These are phyloP conservation scores for Tephrocybe sp. DNA, from an alignment of 768 basidiomycete genomes.

Conservation along the genomic window DNA sequence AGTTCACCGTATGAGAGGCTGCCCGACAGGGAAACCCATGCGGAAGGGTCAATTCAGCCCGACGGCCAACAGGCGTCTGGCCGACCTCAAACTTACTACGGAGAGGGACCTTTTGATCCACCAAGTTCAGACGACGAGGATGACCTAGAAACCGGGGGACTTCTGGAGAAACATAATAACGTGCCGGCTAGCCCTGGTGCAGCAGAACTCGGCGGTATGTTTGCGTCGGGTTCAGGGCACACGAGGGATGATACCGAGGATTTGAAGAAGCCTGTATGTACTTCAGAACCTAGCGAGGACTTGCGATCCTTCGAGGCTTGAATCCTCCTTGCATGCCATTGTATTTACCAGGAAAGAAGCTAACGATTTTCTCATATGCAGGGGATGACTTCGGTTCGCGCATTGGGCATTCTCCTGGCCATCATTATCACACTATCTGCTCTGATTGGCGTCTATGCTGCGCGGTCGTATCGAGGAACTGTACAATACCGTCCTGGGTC, in stretches of 20 bases:
- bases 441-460: slow-evolving; percentile 76
- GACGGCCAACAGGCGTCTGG: slow-evolving; percentile 9
- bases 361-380: slow-evolving; percentile 19
- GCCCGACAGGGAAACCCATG: slow-evolving; percentile 6
- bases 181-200: slow-evolving; percentile 20
- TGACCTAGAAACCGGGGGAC: slow-evolving; percentile 29
- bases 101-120: slow-evolving; percentile 72
- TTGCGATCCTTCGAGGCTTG: background rate
- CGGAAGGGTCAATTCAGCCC: slow-evolving; percentile 7
- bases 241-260: slow-evolving; percentile 5
- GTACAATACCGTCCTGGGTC: slow-evolving; percentile 51
- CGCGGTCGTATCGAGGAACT: slow-evolving; percentile 63
- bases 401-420: slow-evolving; percentile 61
- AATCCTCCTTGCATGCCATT: background rate
- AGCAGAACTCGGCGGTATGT: slow-evolving; percentile 22
- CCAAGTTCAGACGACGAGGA: slow-evolving; percentile 80
- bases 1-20: slow-evolving; percentile 16
- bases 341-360: background rate
- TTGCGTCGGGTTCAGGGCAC: slow-evolving; percentile 11
- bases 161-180: slow-evolving; percentile 48
- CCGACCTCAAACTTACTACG: slow-evolving; percentile 54
- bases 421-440: slow-evolving; percentile 54
- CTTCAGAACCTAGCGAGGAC: background rate
- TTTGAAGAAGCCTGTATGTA: slow-evolving; percentile 12
- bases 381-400: slow-evolving; percentile 54